Evolutionary conservation across 257 asterid genomes (phyloP), one percentile per base, ranked within the genome.

Genomic region (Gentiana macrophylla): DNA sequence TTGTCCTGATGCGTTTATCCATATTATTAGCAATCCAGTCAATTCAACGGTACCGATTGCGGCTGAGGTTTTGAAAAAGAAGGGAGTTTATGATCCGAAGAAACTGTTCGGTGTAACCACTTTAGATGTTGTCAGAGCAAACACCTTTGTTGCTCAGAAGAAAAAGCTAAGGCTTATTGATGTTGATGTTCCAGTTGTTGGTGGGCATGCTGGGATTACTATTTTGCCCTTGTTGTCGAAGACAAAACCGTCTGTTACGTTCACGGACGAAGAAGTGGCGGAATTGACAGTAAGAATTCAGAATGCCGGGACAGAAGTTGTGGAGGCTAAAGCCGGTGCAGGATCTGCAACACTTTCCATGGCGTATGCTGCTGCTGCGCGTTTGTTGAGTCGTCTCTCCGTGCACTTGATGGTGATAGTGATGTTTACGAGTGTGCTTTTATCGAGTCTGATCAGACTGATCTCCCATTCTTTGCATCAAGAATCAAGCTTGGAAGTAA

Each of bases 331-430:
- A 68, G 96, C 96, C 12, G 93, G 94, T 48, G 94, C 94, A 8
- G 96, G 96, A 38, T 84, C 96, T 12, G 94, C 96, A 50, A 87
- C 96, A 35, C 94, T 84, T 48, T 87, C 89, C n/a, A 84, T 87
- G 94, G 94, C 94, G 3, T 87, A 87, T 53, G 93, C 94, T 8
- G 96, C 94, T 8, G 96, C 96, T 0, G 96, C 96, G 11, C 65
- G 94, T 56, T 87, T 53, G 93, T 84, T 5, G 94, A 87, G 79
- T 87, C 94, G 5, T 84, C 96, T 1, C 88, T 86, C 50, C 86
- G 94, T 12, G 95, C 94, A 11, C 89, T 86, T 57, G 96, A 81
- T 53, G 92, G 94, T 41, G 92, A 86, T 58, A 64, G 76, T 35
- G 96, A 81, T 60, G 94, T 87, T 34, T 87, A 80, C 3, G 96